Evolutionary conservation across 2,329 filamentous ascomycete species (phyloP), one percentile per base, ranked within the genome.

Genomic region (Fusarium liriodendri): DNA sequence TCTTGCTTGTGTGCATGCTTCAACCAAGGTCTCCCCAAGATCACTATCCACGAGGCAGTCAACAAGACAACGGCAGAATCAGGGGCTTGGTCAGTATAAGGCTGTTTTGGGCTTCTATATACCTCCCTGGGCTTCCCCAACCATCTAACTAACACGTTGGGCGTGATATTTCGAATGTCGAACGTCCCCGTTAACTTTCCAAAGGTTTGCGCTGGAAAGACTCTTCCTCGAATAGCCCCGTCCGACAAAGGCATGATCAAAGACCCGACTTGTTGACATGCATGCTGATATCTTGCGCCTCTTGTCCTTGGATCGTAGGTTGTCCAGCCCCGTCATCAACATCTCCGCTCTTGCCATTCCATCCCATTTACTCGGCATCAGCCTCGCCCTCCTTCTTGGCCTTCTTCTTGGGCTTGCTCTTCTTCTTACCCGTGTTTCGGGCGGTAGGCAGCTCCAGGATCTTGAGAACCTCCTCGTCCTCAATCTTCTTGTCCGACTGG

Each of bases 401-500:
- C 85, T 90, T 90, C 90, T 92, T 92, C 89, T 93, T 93, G 85
- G 93, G 93, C 88, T 93, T 91, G 89, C 94, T 95, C 90, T 95
- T 96, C 88, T 94, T 97, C 88, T 95, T 95, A 82, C 95, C 95
- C 83, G 95, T 95, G 86, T 94, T 94, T 86, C 94, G 94, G 76
- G 92, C 88, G 78, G 98, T 85, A 35, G 96, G 96, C 84, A 94
- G 94, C 86, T 97, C 95, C 61, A 99, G 89, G 75, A 98, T 96
- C 89, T 97, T 94, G 78, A 98, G 91, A 76, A 99, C 89, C 86
- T 98, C 96, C 87, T 97, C 95, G 75, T 98, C 96, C 76, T 92
- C 93, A 80, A 99, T 98, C 90, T 98, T 98, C 91, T 98, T 98
- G 84, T 98, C 95, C 37, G 94, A 93, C 90, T 98, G 93, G 88